These are phyloP conservation scores for Brassica cretica DNA, from an alignment of 345 rosid genomes.

Conservation along the genomic window DNA sequence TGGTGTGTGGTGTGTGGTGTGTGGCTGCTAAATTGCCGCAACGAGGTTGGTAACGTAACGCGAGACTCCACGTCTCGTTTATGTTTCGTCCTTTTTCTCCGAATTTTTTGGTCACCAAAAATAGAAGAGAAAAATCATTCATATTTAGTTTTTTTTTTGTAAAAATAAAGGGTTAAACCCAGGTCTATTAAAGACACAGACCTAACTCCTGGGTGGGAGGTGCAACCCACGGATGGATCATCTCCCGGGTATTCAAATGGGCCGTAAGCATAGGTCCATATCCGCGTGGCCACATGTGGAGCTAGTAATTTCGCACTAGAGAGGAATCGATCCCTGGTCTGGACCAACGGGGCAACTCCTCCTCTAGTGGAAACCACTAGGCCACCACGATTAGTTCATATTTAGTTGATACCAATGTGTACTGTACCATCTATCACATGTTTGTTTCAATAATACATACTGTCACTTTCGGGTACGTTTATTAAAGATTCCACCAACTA, in stretches of 20 bases:
- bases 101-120: background rate
- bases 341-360: too few relatives aligned
- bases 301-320: too few relatives aligned
- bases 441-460: background rate
- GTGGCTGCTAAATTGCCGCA: conserved; percentile 34
- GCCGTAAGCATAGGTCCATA: too few relatives aligned
- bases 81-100: background rate
- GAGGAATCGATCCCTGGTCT: too few relatives aligned
- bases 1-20: conserved; percentile 28
- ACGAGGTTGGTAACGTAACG: conserved; percentile 30
- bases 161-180: too few relatives aligned
- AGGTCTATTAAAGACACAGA: too few relatives aligned
- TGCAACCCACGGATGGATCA: too few relatives aligned
- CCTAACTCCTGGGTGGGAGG: too few relatives aligned
- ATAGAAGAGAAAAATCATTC: background rate
- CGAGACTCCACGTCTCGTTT: conserved; percentile 36
- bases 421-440: background rate
- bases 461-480: conserved; percentile 7
- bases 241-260: too few relatives aligned
- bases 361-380: too few relatives aligned
- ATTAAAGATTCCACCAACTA: background rate
- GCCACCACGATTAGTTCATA: background rate
- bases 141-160: background rate
- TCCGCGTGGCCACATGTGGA: too few relatives aligned
- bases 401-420: background rate